Base-by-base conservation (phyloP, 495 filamentous ascomycete genomes). In the Annulohypoxylon moriforme region DNA sequence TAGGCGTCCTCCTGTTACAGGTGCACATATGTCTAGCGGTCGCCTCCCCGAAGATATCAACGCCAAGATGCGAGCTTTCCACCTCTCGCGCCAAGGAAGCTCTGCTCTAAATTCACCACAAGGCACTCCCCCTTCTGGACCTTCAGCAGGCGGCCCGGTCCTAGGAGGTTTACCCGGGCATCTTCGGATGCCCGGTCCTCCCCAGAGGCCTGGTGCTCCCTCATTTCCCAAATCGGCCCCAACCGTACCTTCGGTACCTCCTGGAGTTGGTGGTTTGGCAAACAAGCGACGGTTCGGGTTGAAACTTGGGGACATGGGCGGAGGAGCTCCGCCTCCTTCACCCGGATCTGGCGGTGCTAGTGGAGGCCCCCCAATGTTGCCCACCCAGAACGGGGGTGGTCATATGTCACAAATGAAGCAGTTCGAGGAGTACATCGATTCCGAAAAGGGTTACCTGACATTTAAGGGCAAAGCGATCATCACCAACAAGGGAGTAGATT, bases 391-490 rank as follows among this genome's bases (percentile, higher is more conserved):
- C 24, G 81, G 80, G 0, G 72, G 72, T 34, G 75, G 74, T 7
- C 81, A 78, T 44, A 89, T 89, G 57, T 91, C 91, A 2, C 87
- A 92, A 52, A 90, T 99, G 77, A 94, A 90, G 79, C 94, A 97
- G 78, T 98, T 97, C 80, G 89, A 94, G 9, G 89, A 97, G 60
- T 95, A 91, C 71, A 92, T 99, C 67, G 93, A 99, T 75, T 91
- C 93, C 1, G 92, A 97, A 76, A 91, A 93, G 24, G 96, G 96
- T 14, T 96, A 91, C 25, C 81, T 99, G 63, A 95, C 90, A 18
- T 99, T 99, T 79, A 94, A 93, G 69, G 94, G 94, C 66, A 97
- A 97, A 67, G 96, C 96, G 4, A 87, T 93, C 20, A 89, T 99
- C 33, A 93, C 94, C 60, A 90, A 92, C 3, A 89, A 91, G 57